Evolutionary conservation across 768 basidiomycete genomes (phyloP), one percentile per base, ranked within the genome.

Genomic region (Naganishia vaughanmartiniae): DNA sequence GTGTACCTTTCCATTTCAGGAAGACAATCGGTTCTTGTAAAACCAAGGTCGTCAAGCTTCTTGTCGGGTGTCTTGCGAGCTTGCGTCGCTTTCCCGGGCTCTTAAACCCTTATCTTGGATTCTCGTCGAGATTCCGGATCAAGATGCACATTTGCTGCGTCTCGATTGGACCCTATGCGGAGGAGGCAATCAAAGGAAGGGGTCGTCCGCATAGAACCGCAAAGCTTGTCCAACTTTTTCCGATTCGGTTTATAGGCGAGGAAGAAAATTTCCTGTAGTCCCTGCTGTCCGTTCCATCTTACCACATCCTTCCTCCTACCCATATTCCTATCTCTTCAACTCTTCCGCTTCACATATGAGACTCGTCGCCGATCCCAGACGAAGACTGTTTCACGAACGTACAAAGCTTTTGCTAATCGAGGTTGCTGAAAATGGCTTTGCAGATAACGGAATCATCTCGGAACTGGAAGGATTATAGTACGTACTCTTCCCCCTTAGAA

Each of bases 391-490:
- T 12, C 28, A 33, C 1, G 31, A 45, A 14, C 46, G 34, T 26
- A 55, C 67, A 9, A 48, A 76, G 34, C 51, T 74, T 30, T 69
- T 78, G 73, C 76, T 79, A 76, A 80, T 78, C 67, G 70, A 77
- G 65, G 72, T 78, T 65, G 75, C 74, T 66, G 68, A 75, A n/a
- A 39, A 74, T 58, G 76, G 75, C 56, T 81, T 79, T 72, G 74
- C 77, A 81, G 80, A 81, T 71, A 74, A 76, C 66, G 79, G 79
- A 21, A 78, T 82, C 67, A 77, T 78, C 15, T 75, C 72, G 54
- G 81, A 81, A 72, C 78, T 82, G 10, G 79, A 82, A 65, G 72
- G 75, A 30, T 75, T 82, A 21, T 82, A 82, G 80, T 82, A 69
- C 11, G 69, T 15, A 28, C n/a, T 60, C 4, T 48, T 26, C 17